Evolutionary conservation across 2,329 filamentous ascomycete species (phyloP), one percentile per base, ranked within the genome.

Genomic region (Paradendryphiella salina): DNA sequence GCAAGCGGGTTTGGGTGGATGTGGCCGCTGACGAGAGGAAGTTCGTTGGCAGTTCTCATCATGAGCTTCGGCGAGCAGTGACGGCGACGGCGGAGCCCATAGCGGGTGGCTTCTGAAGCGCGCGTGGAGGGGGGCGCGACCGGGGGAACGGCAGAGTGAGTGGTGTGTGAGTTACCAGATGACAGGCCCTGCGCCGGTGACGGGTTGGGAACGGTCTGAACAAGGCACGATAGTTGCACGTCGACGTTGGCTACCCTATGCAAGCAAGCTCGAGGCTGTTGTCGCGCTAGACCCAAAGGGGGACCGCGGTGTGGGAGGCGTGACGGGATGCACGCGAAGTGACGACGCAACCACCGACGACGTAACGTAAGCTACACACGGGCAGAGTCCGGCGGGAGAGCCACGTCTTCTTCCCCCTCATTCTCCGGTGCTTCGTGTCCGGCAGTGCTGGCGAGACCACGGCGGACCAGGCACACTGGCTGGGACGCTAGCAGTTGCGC

Each of bases 21-120:
- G 32, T 57, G 59, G 49, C 54, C 59, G 52, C 55, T 52, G 54
- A 52, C 31, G 41, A 63, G 59, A 50, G 65, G 61, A 45, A 67
- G 46, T 51, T 65, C 54, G 58, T 54, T 53, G 46, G 59, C 54
- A 28, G 60, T 66, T 63, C 66, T 69, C 70, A 71, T 71, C 54
- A 55, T 56, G 64, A 59, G 57, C 55, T 53, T 51, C 54, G 44
- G 54, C 46, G 57, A 57, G 66, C 44, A 44, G 56, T 55, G 54
- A 58, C 50, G 53, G 55, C 51, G 41, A 53, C 56, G 59, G 59
- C 54, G 51, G 61, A 33, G 66, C 67, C 66, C 70, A 72, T 73
- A 59, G 64, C 68, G 65, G 47, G 43, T 58, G 47, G 52, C 49
- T 29, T 50, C 36, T 32, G 52, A 28, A 51, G 48, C 39, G 58